Evolutionary conservation across 768 basidiomycete genomes (phyloP).

Genomic region (Filobasidium floriforme): DNA sequence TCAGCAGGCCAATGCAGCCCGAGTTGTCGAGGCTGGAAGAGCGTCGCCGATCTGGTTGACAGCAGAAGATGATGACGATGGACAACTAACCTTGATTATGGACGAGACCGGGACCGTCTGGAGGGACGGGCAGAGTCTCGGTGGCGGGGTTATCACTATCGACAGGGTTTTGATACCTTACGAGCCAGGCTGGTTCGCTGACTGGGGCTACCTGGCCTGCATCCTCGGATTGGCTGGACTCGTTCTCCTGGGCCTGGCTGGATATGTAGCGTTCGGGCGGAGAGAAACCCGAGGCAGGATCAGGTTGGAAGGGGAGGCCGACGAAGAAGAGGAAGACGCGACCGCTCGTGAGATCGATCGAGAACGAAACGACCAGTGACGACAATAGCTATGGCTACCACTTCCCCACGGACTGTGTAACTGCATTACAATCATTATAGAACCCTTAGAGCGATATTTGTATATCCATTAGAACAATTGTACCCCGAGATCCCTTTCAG

Average conservation of each 20-base stretch:
- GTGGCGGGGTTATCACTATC: constrained; percentile 82
- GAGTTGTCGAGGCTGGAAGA: constrained; percentile 43
- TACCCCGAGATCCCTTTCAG: too few relatives aligned
- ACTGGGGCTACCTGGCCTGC: constrained; percentile 50
- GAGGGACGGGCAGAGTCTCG: constrained; percentile 72
- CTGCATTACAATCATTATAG: neutral
- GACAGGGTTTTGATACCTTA: constrained; percentile 78
- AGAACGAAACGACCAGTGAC: too few relatives aligned
- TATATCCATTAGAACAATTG: too few relatives aligned
- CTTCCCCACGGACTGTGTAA: too few relatives aligned
- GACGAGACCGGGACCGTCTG: constrained; percentile 48
- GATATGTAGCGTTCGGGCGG: constrained; percentile 35
- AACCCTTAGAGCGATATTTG: too few relatives aligned
- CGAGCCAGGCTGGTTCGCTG: constrained; percentile 65
- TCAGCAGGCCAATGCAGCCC: constrained; percentile 48
- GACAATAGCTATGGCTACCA: too few relatives aligned
- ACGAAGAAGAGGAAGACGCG: constrained; percentile 21
- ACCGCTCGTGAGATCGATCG: neutral
- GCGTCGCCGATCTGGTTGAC: constrained; percentile 53
- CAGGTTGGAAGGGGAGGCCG: constrained; percentile 19
- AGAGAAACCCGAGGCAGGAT: neutral
- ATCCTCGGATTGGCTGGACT: constrained; percentile 47
- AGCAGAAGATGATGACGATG: neutral
- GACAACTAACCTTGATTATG: constrained; percentile 43
- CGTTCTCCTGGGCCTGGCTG: constrained; percentile 58